Evolutionary conservation across 495 filamentous ascomycete genomes (phyloP), one percentile per base, ranked within the genome.

Genomic region (Penicillium bovifimosum): DNA sequence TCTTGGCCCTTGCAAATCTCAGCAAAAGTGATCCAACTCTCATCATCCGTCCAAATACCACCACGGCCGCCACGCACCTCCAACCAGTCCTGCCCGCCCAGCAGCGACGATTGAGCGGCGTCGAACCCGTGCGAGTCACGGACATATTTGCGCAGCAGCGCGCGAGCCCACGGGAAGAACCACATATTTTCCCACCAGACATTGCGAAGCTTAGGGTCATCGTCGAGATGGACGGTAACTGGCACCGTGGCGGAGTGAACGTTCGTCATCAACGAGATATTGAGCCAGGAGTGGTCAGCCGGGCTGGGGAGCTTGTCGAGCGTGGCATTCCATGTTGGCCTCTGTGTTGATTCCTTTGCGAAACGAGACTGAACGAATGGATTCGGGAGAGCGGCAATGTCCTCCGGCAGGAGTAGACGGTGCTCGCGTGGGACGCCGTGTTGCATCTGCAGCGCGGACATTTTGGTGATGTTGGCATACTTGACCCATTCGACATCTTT

Each of bases 11-110:
- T 66, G 55, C 80, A 84, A 14, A 84, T 71, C 17, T 84, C 79
- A 1, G 64, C 66, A 60, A 80, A 79, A 1, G 64, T 67, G 50
- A 83, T 55, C 80, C 80, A 86, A 29, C 69, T 68, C 27, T 68
- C 72, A 16, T 69, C 60, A 47, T 76, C 78, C 2, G 80, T 83
- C 81, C 82, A 86, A 14, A 80, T 65, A n/a, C 82, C 82, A 1
- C 80, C 81, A 18, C 70, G 69, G 1, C 80, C 80, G 3, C 80
- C 81, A 13, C 79, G 68, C 44, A 66, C 60, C 55, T 81, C 76
- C 77, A 79, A 78, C 76, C 72, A 76, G 4, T 67, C 63, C 42
- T 79, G 72, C 3, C 76, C 80, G 4, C 76, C 79, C 1, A 71
- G 62, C 5, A 73, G 67, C 0, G 76, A 66, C 1, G 66, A 72